These are phyloP conservation scores for Moniliophthora roreri DNA, from an alignment of 1,284 basidiomycete species.

Conservation along the genomic window DNA sequence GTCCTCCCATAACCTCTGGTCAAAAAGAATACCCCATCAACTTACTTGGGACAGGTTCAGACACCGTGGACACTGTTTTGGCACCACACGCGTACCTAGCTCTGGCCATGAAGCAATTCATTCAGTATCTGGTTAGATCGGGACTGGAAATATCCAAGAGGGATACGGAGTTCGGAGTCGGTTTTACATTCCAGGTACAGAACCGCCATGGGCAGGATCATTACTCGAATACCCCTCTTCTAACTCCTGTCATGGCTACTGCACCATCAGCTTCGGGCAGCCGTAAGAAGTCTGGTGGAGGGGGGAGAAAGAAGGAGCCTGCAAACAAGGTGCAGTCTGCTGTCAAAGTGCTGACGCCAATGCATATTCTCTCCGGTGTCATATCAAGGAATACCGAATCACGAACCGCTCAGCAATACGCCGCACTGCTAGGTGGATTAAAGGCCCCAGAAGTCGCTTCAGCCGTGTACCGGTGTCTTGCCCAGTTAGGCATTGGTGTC, in stretches of 20 bases:
- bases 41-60: slow-evolving; percentile 22
- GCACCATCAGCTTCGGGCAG: slow-evolving; percentile 1
- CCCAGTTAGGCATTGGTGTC: slow-evolving; percentile 9
- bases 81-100: slow-evolving; percentile 46
- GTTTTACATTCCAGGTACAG: slow-evolving; percentile 4
- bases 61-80: slow-evolving; percentile 34
- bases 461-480: slow-evolving; percentile 11
- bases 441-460: neutral
- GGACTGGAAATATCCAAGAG: slow-evolving; percentile 32
- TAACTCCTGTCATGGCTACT: slow-evolving; percentile 3
- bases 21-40: slow-evolving; percentile 26
- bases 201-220: slow-evolving; percentile 9
- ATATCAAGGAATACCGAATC: slow-evolving; percentile 10
- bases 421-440: neutral
- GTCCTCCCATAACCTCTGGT: slow-evolving; percentile 4
- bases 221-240: neutral
- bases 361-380: slow-evolving; percentile 13
- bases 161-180: slow-evolving; percentile 24
- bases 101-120: slow-evolving; percentile 33
- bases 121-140: slow-evolving; percentile 31
- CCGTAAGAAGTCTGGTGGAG: slow-evolving; percentile 1
- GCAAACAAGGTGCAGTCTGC: slow-evolving; percentile 7
- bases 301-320: slow-evolving; percentile 9
- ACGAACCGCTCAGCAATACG: neutral
- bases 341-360: slow-evolving; percentile 12